Conservation (phyloP, 768 basidiomycete species). For the Kwoniella pini region DNA sequence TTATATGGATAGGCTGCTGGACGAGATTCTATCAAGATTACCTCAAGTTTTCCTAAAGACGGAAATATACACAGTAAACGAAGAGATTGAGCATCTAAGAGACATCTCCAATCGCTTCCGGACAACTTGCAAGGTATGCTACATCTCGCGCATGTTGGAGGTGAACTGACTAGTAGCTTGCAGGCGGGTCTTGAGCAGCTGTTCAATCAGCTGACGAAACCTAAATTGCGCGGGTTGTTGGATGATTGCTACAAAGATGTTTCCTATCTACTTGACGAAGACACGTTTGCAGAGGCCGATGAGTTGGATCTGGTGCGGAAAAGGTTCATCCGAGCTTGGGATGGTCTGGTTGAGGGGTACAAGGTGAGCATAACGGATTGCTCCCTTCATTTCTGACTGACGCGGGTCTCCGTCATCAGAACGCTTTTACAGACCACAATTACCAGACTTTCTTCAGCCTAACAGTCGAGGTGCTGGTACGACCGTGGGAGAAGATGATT, state of each 20-base stretch:
- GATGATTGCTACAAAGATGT: conserved; percentile 88
- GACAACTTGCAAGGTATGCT: conserved; percentile 68
- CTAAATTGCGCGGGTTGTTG: conserved; percentile 78
- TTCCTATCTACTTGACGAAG: conserved; percentile 85
- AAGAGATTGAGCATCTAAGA: conserved; percentile 45
- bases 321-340: conserved; percentile 88
- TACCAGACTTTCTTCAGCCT: conserved; percentile 82
- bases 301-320: conserved; percentile 83
- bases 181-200: conserved; percentile 87
- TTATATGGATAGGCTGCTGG: conserved; percentile 78
- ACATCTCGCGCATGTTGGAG: not conserved
- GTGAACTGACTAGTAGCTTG: not conserved
- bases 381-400: too few species aligned
- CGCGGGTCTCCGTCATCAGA: too few species aligned
- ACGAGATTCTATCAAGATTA: conserved; percentile 61
- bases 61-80: conserved; percentile 62
- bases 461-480: conserved; percentile 80
- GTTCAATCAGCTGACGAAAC: conserved; percentile 90
- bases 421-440: conserved; percentile 81
- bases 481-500: conserved; percentile 92
- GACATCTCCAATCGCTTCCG: conserved; percentile 62
- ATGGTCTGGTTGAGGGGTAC: conserved; percentile 78
- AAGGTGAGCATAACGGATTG: too few species aligned
- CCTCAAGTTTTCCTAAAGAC: conserved; percentile 67
- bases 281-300: conserved; percentile 77